phyloP scores from a whole-genome alignment of 108 stramenopile species.

The Cylindrotheca closterium region DNA sequence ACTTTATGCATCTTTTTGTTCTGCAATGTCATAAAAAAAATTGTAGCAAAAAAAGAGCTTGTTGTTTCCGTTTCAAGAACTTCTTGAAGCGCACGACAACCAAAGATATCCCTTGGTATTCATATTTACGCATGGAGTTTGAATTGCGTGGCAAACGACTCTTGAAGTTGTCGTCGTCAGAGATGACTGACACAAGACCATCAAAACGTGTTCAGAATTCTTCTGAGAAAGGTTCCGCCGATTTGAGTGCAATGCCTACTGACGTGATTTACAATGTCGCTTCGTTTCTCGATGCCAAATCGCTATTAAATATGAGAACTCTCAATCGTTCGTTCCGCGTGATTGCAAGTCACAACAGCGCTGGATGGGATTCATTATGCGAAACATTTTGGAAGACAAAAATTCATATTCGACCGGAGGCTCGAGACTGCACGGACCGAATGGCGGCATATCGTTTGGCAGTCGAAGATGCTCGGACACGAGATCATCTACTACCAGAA shows the following conservation, averaged over 20 bases:
- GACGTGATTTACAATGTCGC: slow-evolving; percentile 31
- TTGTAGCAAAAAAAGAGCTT: too few species aligned
- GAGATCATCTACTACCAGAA: slow-evolving; percentile 40
- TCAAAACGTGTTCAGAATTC: too few species aligned
- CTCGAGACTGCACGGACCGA: slow-evolving; percentile 18
- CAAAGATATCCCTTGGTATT: too few species aligned
- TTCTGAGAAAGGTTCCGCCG: not conserved
- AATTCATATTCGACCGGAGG: slow-evolving; percentile 44
- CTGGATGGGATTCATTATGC: slow-evolving; percentile 71
- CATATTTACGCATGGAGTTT: too few species aligned
- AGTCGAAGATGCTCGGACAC: slow-evolving; percentile 38
- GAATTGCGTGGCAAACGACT: too few species aligned
- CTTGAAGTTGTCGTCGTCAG: too few species aligned
- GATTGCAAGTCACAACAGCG: slow-evolving; percentile 35
- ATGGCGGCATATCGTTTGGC: slow-evolving; percentile 50
- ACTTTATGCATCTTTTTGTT: too few species aligned
- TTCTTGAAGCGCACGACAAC: too few species aligned
- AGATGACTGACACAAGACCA: too few species aligned
- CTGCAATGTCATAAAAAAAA: too few species aligned
- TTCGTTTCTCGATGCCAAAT: slow-evolving; percentile 37
- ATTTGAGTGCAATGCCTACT: slow-evolving; percentile 26
- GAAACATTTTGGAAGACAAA: slow-evolving; percentile 53
- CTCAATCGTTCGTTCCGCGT: slow-evolving; percentile 24
- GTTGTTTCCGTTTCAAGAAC: too few species aligned
- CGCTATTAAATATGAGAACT: slow-evolving; percentile 23